Percentiles rank a stretch among this genome's conserved stretches.
Conservation (phyloP, 306 rosid species). For the Pyrus communis region DNA sequence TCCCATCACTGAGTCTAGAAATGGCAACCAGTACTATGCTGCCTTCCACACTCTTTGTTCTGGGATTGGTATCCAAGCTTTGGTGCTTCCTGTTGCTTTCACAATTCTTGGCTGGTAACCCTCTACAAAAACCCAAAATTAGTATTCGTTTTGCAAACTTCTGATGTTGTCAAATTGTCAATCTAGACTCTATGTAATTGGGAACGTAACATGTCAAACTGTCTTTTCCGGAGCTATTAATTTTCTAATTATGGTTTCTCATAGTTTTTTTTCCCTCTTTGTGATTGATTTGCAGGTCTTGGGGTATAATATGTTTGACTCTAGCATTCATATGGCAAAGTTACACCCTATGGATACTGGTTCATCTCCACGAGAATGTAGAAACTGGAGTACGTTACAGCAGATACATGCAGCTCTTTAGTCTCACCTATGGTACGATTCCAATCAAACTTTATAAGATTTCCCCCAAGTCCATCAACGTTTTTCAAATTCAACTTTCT, state of each 20-base stretch:
- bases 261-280: background rate
- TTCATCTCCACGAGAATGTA: conserved; percentile 42
- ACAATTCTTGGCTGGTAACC: conserved; percentile 51
- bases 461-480: background rate
- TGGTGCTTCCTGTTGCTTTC: conserved; percentile 51
- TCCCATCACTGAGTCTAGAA: conserved; percentile 55
- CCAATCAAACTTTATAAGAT: background rate
- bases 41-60: conserved; percentile 48
- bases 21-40: conserved; percentile 47
- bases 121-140: background rate
- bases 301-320: conserved; percentile 41
- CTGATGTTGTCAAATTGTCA: background rate
- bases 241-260: background rate
- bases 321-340: conserved; percentile 48
- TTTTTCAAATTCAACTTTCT: background rate
- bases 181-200: background rate
- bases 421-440: conserved; percentile 27
- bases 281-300: conserved; percentile 24
- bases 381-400: conserved; percentile 47
- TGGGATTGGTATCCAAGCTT: conserved; percentile 54
- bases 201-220: background rate
- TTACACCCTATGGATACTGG: conserved; percentile 38
- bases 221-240: background rate
- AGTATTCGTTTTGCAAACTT: background rate
- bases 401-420: conserved; percentile 47